Evolutionary conservation across 176 grass and related monocot genomes (phyloP).

Genomic region (Oryza officinalis): DNA sequence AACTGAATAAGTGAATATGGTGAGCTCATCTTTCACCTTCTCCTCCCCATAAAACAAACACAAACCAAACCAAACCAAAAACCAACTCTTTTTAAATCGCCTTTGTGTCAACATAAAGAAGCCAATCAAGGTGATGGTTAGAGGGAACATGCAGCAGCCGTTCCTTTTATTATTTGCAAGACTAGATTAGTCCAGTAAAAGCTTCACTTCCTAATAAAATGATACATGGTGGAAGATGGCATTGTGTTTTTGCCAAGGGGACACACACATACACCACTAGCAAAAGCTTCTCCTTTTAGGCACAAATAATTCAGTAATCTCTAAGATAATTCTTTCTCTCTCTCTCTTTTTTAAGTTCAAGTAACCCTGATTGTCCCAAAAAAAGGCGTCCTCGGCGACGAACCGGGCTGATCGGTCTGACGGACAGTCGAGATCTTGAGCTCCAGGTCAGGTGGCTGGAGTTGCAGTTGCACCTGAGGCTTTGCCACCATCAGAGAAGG

Average conservation of each 20-base stretch:
- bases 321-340: background rate
- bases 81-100: background rate
- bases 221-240: conserved; percentile 38
- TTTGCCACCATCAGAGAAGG: conserved; percentile 19
- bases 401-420: conserved; percentile 33
- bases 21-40: conserved; percentile 53
- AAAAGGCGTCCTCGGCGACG: conserved; percentile 40
- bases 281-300: conserved; percentile 30
- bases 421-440: conserved; percentile 67
- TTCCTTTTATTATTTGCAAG: conserved; percentile 64
- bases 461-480: conserved; percentile 21
- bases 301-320: background rate
- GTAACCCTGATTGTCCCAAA: conserved; percentile 58
- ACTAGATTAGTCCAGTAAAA: conserved; percentile 44
- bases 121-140: background rate
- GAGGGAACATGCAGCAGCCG: background rate
- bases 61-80: background rate
- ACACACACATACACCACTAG: conserved; percentile 32
- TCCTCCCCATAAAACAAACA: background rate
- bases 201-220: conserved; percentile 19
- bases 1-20: conserved; percentile 12
- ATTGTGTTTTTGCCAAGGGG: conserved; percentile 20
- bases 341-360: conserved; percentile 1
- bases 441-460: conserved; percentile 66
- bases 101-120: conserved; percentile 56